Evolutionary conservation across 495 filamentous ascomycete species (phyloP).

Genomic region (Xylaria palmicola): DNA sequence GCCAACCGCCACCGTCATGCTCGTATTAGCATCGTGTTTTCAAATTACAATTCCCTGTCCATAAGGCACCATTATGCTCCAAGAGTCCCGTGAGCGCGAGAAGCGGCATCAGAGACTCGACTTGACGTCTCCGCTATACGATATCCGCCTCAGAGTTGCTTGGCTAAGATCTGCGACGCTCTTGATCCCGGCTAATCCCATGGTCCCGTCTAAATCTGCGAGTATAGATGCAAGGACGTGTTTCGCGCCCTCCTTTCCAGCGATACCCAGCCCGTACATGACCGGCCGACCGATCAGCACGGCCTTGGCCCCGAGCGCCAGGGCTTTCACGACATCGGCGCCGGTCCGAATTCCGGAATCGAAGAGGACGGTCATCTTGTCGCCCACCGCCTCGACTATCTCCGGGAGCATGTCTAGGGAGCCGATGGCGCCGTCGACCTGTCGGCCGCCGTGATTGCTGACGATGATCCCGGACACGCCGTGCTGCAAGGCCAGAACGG

Average conservation of each 20-base stretch:
- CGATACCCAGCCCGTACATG: constrained; percentile 51
- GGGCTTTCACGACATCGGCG: constrained; percentile 49
- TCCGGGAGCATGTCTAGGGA: constrained; percentile 46
- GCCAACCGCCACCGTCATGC: too few relatives aligned
- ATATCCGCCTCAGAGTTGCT: constrained; percentile 50
- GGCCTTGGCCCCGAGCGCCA: constrained; percentile 54
- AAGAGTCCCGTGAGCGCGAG: background rate
- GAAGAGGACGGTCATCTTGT: constrained; percentile 44
- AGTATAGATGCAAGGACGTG: constrained; percentile 24
- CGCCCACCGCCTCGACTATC: constrained; percentile 49
- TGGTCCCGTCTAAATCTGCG: constrained; percentile 24
- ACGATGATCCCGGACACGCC: constrained; percentile 40
- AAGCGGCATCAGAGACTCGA: constrained; percentile 14
- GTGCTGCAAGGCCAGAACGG: constrained; percentile 30
- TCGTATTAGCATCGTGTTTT: too few relatives aligned
- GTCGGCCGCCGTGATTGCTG: constrained; percentile 43
- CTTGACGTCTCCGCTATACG: constrained; percentile 54
- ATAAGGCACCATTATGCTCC: background rate
- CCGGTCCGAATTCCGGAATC: constrained; percentile 52
- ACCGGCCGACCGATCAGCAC: constrained; percentile 52
- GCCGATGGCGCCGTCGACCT: constrained; percentile 46
- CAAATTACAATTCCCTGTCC: too few relatives aligned
- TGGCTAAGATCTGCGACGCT: constrained; percentile 53
- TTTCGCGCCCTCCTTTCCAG: constrained; percentile 55
- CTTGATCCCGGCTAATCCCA: constrained; percentile 26